These are phyloP conservation scores for Takashimella koratensis DNA, from an alignment of 1,284 basidiomycete genomes.

Conservation along the genomic window DNA sequence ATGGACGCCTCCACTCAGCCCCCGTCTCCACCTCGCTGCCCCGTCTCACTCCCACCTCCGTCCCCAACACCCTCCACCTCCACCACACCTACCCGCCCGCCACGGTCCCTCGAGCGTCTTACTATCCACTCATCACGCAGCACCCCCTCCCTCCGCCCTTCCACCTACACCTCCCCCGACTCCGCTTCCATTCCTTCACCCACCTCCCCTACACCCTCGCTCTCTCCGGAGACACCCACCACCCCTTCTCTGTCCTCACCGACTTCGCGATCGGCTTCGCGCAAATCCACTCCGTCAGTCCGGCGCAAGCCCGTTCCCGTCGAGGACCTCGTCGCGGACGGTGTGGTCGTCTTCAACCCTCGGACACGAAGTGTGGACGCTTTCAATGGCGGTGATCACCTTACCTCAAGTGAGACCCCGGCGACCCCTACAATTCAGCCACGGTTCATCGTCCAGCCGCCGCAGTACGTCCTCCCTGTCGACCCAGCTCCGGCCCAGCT, in stretches of 20 bases:
- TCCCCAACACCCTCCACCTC: background rate
- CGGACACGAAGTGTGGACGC: background rate
- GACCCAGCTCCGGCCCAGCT: constrained; percentile 12
- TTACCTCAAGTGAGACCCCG: no score
- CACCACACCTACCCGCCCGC: background rate
- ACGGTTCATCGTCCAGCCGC: constrained; percentile 8
- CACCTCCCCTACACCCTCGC: background rate
- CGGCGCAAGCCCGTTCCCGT: background rate
- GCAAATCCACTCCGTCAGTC: background rate
- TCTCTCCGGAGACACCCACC: background rate
- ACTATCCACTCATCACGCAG: background rate
- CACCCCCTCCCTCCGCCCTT: background rate
- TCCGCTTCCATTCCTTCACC: no score
- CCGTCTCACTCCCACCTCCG: background rate
- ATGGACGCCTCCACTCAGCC: no score
- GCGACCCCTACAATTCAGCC: no score
- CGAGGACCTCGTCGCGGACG: background rate
- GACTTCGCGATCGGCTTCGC: background rate
- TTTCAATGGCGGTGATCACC: no score
- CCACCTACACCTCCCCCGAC: background rate
- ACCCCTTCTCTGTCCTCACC: background rate
- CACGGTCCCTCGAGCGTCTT: background rate
- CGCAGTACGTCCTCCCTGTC: constrained; percentile 23
- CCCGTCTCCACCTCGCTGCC: background rate
- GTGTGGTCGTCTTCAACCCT: background rate